Evolutionary conservation across 2,329 filamentous ascomycete genomes (phyloP), one percentile per base, ranked within the genome.

Genomic region (Cytospora piceicola): DNA sequence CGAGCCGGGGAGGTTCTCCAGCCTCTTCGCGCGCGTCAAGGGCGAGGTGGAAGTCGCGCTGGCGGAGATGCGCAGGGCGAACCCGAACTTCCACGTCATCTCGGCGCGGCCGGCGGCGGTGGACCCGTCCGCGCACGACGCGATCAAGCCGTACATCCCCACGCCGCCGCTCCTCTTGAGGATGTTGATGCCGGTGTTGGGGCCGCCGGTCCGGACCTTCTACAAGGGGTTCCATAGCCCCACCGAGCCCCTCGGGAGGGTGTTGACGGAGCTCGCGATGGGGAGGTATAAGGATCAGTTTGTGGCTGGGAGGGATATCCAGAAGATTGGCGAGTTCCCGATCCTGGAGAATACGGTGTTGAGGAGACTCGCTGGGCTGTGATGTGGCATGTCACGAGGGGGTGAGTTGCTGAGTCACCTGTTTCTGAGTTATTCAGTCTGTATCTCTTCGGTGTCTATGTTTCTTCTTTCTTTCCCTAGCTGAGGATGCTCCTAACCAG

Each of bases 1-100:
- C n/a, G 76, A 77, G 1, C 89, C 89, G 0, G 82, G 83, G 4
- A 72, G 74, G 4, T 82, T 88, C 70, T 84, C 88, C 0, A 74
- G 82, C 20, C 75, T 85, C 54, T 93, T 85, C 71, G 88, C 80
- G 1, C 79, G 82, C 15, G 81, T 90, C 63, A 93, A 93, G 75
- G 90, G 90, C 17, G 81, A 86, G 72, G 83, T 85, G 0, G 90
- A 93, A 75, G 69, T 79, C 1, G 75, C 78, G 1, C 80, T 93
- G 2, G 80, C 88, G 1, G 79, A 81, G 0, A 74, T 91, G 68
- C 75, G 78, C 6, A 74, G 75, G 3, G 70, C 72, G 6, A 79
- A 79, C 54, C 76, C 80, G 0, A 74, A 77, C 11, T 80, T 92
- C 63, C 80, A 78, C 32, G 79, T 84, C 2, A 83, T 84, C 70